phyloP scores from a whole-genome alignment of 2,329 filamentous ascomycete genomes.

The Aspergillus cejpii region DNA sequence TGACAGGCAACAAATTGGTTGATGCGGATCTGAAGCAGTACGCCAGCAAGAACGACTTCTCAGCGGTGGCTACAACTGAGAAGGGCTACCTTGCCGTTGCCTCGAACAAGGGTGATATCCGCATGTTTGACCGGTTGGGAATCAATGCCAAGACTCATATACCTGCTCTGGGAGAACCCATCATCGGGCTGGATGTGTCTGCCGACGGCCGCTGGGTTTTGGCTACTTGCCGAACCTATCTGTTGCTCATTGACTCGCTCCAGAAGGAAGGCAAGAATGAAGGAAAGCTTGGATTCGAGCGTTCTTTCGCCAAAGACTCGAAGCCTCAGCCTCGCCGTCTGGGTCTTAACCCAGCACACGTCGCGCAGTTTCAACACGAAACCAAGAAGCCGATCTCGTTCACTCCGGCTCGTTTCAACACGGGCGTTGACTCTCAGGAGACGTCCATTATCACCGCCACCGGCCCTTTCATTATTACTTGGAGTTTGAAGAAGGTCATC shows the following conservation, averaged over 20 bases:
- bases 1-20: slow-evolving; percentile 85
- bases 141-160: slow-evolving; percentile 98
- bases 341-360: slow-evolving; percentile 80
- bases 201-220: slow-evolving; percentile 95
- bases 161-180: slow-evolving; percentile 87
- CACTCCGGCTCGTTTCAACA: slow-evolving; percentile 90
- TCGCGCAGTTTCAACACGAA: slow-evolving; percentile 96
- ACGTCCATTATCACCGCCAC: slow-evolving; percentile 96
- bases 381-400: slow-evolving; percentile 81
- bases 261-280: slow-evolving; percentile 94
- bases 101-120: slow-evolving; percentile 95
- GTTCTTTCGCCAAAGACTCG: slow-evolving; percentile 79
- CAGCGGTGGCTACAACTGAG: slow-evolving; percentile 84
- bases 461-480: slow-evolving; percentile 93
- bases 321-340: slow-evolving; percentile 92
- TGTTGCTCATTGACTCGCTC: slow-evolving; percentile 83
- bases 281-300: slow-evolving; percentile 96
- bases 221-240: slow-evolving; percentile 87
- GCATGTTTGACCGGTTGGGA: slow-evolving; percentile 89
- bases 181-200: slow-evolving; percentile 89
- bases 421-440: slow-evolving; percentile 70
- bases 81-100: slow-evolving; percentile 96
- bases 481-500: slow-evolving; percentile 87
- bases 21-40: slow-evolving; percentile 94
- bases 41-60: slow-evolving; percentile 94